Base-by-base conservation (phyloP, 768 basidiomycete species). In the Calocybe gangraenosa region DNA sequence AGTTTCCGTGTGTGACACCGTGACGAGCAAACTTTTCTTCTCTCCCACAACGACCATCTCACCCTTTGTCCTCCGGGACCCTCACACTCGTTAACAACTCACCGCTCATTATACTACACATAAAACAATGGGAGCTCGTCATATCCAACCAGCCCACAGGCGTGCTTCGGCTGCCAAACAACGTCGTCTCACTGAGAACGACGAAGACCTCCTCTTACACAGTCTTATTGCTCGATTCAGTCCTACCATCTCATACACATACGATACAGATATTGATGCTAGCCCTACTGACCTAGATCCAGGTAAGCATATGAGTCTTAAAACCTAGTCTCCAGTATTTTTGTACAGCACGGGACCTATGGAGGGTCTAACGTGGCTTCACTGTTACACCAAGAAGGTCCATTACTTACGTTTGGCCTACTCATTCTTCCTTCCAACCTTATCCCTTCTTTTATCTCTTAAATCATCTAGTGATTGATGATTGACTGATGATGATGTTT, bases 31-130 rank as follows among this genome's bases (percentile, higher is more conserved):
- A 38, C 41, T 44, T 46, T 43, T 40, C 49, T 49, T 38, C 37
- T 30, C 37, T 20, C 25, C 25, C 22, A n/a, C n/a, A 36, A 13
- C 40, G 36, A 36, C 22, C 14, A 15, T 39, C 47, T 23, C 44
- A 22, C 38, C 30, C 21, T 28, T 15, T 23, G 22, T 48, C 52
- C 46, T 48, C 17, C 18, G 52, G 57, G 54, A 52, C n/a, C 54
- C 37, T n/a, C 46, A 58, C 57, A 47, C 37, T 58, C 57, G 47
- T 58, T 58, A 55, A 20, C 40, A n/a, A 14, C 36, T 25, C 2
- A 20, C 31, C 57, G 38, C 36, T 58, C 57, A 13, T 56, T 58
- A 44, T 44, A 30, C 37, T n/a, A n/a, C n/a, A n/a, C n/a, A n/a
- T 15, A 47, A 41, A 39, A 39, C 40, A 15, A 54, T 53, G 54